Percentiles rank a stretch among this genome's conserved stretches.
Evolutionary conservation across 2,329 filamentous ascomycete genomes (phyloP).

Genomic region (Aspergillus piperis): DNA sequence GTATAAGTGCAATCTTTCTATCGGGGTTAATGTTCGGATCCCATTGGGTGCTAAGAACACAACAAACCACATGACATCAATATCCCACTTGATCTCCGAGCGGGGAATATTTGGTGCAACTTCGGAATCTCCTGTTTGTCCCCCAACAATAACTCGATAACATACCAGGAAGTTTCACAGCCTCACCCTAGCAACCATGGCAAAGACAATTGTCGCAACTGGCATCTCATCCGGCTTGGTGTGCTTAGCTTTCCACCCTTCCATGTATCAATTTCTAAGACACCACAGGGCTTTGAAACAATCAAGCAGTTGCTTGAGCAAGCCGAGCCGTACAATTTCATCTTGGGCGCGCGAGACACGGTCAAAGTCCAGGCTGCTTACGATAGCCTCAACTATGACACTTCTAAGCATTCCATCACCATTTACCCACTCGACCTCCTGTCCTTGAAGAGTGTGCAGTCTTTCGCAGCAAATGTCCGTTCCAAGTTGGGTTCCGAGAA

Average conservation of each 20-base stretch:
- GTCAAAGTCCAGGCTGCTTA: slow-evolving; percentile 13
- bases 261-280: not conserved
- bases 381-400: slow-evolving; percentile 23
- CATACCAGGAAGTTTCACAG: too few species aligned
- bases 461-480: slow-evolving; percentile 24
- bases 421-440: slow-evolving; percentile 25
- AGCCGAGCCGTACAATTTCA: slow-evolving; percentile 25
- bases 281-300: slow-evolving; percentile 27
- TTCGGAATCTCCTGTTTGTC: too few species aligned
- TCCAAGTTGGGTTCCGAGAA: slow-evolving; percentile 18
- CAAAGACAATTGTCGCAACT: not conserved
- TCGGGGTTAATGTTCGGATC: too few species aligned
- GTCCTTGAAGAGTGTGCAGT: slow-evolving; percentile 24
- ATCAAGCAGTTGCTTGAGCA: slow-evolving; percentile 28
- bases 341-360: slow-evolving; percentile 25
- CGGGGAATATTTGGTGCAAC: too few species aligned
- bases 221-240: not conserved
- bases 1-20: too few species aligned
- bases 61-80: too few species aligned
- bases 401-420: slow-evolving; percentile 20
- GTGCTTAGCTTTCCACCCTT: not conserved
- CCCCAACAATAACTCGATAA: too few species aligned
- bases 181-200: not conserved
- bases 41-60: too few species aligned
- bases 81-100: too few species aligned